phyloP scores from a whole-genome alignment of 2,329 filamentous ascomycete species.

The Clonostachys rosea region DNA sequence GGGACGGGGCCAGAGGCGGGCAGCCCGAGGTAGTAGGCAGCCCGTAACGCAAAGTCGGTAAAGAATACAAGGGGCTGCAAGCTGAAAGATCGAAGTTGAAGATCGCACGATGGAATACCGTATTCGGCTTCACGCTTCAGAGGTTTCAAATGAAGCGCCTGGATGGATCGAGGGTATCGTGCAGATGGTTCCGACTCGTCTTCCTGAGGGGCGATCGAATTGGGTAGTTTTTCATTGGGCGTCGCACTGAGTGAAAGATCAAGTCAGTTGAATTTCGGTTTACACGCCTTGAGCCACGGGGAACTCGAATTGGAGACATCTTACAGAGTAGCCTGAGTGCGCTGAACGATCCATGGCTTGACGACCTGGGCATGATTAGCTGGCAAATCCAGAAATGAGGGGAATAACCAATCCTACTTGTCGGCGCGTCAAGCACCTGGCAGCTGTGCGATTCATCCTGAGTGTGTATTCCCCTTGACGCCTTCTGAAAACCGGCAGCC shows the following conservation, averaged over 20 bases:
- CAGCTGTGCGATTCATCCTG: conserved; percentile 21
- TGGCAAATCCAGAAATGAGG: background rate
- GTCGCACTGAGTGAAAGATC: conserved; percentile 1
- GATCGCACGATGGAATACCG: conserved; percentile 80
- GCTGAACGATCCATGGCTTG: conserved; percentile 13
- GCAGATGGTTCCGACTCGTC: conserved; percentile 4
- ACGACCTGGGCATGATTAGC: background rate
- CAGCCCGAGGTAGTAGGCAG: conserved; percentile 88
- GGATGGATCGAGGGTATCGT: conserved; percentile 72
- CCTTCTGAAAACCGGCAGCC: too few relatives aligned
- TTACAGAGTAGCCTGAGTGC: conserved; percentile 17
- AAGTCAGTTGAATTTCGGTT: background rate
- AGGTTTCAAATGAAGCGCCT: conserved; percentile 82
- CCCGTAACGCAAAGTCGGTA: conserved; percentile 87
- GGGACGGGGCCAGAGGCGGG: conserved; percentile 83
- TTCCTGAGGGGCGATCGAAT: background rate
- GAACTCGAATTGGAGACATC: conserved; percentile 2
- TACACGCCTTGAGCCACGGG: background rate
- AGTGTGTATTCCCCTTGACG: conserved; percentile 3
- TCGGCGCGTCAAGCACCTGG: conserved; percentile 13
- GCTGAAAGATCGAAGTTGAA: conserved; percentile 89
- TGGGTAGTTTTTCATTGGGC: background rate
- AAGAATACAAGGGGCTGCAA: conserved; percentile 91
- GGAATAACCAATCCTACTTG: conserved; percentile 8
- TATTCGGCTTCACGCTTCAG: conserved; percentile 70